A percentile compares a stretch with the other conserved stretches of the same genome.
Conservation (phyloP, 495 filamentous ascomycete species). For the Trichoderma reesei region DNA sequence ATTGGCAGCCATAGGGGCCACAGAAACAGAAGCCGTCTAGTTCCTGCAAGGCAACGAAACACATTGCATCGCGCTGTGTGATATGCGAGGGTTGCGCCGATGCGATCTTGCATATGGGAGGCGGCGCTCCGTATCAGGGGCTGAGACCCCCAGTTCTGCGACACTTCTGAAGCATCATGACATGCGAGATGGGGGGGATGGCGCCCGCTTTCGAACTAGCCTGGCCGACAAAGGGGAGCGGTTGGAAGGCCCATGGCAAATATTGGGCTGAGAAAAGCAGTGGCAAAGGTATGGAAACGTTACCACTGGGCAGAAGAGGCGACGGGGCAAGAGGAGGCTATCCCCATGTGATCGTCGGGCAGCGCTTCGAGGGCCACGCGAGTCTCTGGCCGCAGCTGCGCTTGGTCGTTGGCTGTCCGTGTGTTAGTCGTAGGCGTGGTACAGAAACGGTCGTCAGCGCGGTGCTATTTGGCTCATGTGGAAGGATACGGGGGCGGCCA, state of each 20-base stretch:
- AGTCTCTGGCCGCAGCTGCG: background rate
- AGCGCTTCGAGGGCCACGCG: too few relatives aligned
- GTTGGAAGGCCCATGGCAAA: background rate
- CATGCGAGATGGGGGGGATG: background rate
- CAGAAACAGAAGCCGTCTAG: background rate
- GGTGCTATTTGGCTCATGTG: too few relatives aligned
- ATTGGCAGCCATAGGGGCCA: background rate
- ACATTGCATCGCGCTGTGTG: background rate
- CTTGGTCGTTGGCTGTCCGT: background rate
- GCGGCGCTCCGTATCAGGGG: constrained; percentile 6
- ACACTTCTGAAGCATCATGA: constrained; percentile 36
- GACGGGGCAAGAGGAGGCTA: too few relatives aligned
- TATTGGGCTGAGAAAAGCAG: background rate
- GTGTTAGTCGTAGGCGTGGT: too few relatives aligned
- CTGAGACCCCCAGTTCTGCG: constrained; percentile 32
- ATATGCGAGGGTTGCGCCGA: background rate
- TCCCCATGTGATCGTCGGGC: too few relatives aligned
- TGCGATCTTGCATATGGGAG: background rate
- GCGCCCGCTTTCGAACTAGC: background rate
- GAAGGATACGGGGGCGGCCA: too few relatives aligned
- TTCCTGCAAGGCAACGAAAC: constrained; percentile 7
- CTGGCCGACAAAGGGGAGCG: background rate
- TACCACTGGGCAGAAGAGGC: too few relatives aligned
- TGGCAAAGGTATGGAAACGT: too few relatives aligned
- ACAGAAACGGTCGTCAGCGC: too few relatives aligned